Evolutionary conservation across 441 rosid species (phyloP), one percentile per base, ranked within the genome.

Genomic region (Macaranga tanarius): DNA sequence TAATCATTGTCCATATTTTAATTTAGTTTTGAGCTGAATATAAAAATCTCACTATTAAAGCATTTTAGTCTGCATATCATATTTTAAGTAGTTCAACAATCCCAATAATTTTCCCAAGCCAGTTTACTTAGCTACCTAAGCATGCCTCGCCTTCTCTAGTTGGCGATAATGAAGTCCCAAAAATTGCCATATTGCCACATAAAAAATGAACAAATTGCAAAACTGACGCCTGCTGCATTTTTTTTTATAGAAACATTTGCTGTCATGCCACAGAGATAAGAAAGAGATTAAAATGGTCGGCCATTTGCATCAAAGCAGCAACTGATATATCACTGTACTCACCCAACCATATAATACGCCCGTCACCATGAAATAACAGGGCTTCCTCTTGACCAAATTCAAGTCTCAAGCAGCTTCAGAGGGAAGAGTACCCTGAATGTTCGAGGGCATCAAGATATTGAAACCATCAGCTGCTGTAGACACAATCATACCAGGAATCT

Each of bases 371-470:
- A 31, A 31, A 5, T 28, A 28, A 28, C 31, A 31, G 4, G 7
- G 56, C 22, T 17, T 55, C 22, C 26, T 22, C 10, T n/a, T n/a
- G 28, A 3, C 26, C 1, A 25, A 54, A 31, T 34, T 12, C 47
- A 31, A 73, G 15, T 26, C 61, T 82, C 77, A 86, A 67, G 86
- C 83, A 62, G 75, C 88, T 69, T 85, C 79, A 7, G 89, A 88
- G 25, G 99, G 91, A 67, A 92, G 93, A 42, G 89, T 92, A 25
- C 74, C 82, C 65, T 92, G 99, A 72, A 91, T 91, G 81, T 95
- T 95, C 52, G 96, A 88, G 67, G 99, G 99, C 96, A 92, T 92
- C 69, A 95, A 77, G 71, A 92, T 84, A 83, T 95, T 95, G 80
- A 91, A 95, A 67, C 98, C 98, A 60, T 91, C 97, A 1, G 80